Base-by-base conservation (phyloP, 2,329 filamentous ascomycete species). In the Scytalidium sp. region DNA sequence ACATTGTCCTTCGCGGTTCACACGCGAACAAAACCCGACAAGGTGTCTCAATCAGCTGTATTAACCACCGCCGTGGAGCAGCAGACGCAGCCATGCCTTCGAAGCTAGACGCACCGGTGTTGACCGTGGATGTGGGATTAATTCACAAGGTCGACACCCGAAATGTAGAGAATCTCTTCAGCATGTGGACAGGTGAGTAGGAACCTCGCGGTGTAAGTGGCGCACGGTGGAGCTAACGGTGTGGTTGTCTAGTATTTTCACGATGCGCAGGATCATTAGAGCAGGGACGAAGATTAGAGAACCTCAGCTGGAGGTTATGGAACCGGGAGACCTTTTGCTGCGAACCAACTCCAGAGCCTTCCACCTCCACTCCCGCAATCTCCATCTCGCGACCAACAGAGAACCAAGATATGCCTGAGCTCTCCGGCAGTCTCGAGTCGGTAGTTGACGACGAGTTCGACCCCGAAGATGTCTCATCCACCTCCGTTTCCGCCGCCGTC, bases 251-350 rank as follows among this genome's bases (percentile, higher is more conserved):
- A 94, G 91, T 97, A 53, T 97, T 97, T 67, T 93, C 91, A 46
- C 90, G 91, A 72, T 96, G 93, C 70, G 90, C 91, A 65, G 90
- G 94, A 64, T 94, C 92, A 46, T 87, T 97, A 67, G 90, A 96
- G 67, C 88, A 97, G 70, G 94, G 94, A 50, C 85, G 90, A 65
- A 81, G 94, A 64, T 77, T 97, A 66, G 94, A 97, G 69, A 97
- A 99, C 73, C 77, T 99, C 56, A 95, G 88, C 67, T 97, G 94
- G 94, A 80, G 94, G 62, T 75, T 97, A 54, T 97, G 92, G 93
- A 95, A 90, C 62, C 82, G 91, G 63, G 92, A 97, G 67, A 93
- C 89, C 10, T 90, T 96, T 62, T 96, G 92, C 71, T 92, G 87
- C 70, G 86, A 89, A 55, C 80, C 79, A 36, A 75, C 79, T 51